These are phyloP conservation scores for Zizania latifolia DNA, from an alignment of 176 grass and related monocot species.

Conservation along the genomic window DNA sequence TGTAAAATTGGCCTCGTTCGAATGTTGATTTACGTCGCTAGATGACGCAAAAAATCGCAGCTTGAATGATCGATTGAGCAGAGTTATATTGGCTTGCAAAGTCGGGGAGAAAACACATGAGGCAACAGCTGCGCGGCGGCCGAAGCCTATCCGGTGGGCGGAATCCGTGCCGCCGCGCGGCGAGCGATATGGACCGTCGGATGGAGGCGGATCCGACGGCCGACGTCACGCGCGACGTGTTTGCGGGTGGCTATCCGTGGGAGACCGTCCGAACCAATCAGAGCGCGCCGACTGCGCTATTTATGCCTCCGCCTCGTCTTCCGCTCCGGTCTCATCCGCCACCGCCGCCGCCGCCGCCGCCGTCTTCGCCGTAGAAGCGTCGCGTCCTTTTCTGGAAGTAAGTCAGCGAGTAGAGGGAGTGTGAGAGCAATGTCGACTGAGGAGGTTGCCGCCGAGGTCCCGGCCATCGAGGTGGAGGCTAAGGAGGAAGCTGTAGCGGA, in stretches of 20 bases:
- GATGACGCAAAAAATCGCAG: rapidly evolving
- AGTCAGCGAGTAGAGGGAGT: neutral
- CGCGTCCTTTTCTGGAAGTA: neutral
- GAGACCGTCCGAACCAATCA: constrained; percentile 31
- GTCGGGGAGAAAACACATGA: constrained; percentile 49
- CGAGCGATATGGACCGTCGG: constrained; percentile 3
- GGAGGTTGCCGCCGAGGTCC: no score
- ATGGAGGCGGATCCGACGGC: neutral
- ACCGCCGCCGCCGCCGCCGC: neutral
- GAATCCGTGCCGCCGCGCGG: neutral
- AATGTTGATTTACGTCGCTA: constrained; percentile 9
- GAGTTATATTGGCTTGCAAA: constrained; percentile 21
- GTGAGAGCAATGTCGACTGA: constrained; percentile 28
- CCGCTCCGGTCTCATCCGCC: neutral
- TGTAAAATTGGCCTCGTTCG: neutral
- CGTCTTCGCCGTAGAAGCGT: neutral
- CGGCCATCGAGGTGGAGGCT: no score
- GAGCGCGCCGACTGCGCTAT: constrained; percentile 20
- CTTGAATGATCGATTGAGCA: neutral
- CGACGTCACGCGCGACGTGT: neutral
- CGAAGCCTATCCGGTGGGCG: neutral
- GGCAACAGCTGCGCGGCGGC: neutral
- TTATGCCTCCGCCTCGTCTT: constrained; percentile 23
- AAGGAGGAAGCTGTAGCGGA: no score
- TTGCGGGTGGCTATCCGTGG: constrained; percentile 40